Base-by-base conservation (phyloP, 1,284 basidiomycete species). In the Pseudozyma flocculosa region DNA sequence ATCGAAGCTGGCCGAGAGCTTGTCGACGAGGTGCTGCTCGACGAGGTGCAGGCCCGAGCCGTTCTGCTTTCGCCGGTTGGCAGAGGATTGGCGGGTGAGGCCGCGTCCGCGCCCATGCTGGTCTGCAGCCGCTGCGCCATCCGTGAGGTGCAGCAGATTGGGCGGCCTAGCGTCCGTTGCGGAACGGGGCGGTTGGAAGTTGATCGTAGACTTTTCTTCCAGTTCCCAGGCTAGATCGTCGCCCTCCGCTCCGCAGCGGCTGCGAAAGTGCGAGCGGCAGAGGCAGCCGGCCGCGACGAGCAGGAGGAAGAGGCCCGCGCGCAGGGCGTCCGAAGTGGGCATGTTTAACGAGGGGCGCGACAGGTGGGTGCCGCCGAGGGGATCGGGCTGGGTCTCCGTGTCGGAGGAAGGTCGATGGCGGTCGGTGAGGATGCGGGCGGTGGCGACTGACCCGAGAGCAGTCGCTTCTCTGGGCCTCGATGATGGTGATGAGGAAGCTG, bases 191-290 rank as follows among this genome's bases (percentile, higher is more conserved):
- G 39, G 17, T 5, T 24, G 39, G 26, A 5, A 41, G 45, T 24
- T 47, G 40, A 2, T 42, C 45, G 18, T 56, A 11, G 32, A 34
- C 32, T 34, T 34, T 17, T 34, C 32, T 34, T 37, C 41, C 14
- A 56, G 59, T 23, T 56, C 52, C 61, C 61, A 64, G 40, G 59
- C 55, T 23, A 55, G 56, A 5, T 40, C 56, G n/a, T 64, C 56
- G 44, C 55, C 56, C 47, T 60, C 54, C 46, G 56, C 54, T 37
- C 57, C 61, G 19, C 57, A 60, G 26, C 57, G 57, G 10, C 53
- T 60, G 36, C 61, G 57, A 22, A 64, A 57, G 57, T 64, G 58
- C 21, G 61, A 59, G 23, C 61, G 56, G 26, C 56, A 57, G 40
- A 64, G 50, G 37, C 61, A 64, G 50, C 57, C 61, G 18, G 58